Evolutionary conservation across 2,329 filamentous ascomycete species (phyloP).

Genomic region (Arthrocladium fulminans): DNA sequence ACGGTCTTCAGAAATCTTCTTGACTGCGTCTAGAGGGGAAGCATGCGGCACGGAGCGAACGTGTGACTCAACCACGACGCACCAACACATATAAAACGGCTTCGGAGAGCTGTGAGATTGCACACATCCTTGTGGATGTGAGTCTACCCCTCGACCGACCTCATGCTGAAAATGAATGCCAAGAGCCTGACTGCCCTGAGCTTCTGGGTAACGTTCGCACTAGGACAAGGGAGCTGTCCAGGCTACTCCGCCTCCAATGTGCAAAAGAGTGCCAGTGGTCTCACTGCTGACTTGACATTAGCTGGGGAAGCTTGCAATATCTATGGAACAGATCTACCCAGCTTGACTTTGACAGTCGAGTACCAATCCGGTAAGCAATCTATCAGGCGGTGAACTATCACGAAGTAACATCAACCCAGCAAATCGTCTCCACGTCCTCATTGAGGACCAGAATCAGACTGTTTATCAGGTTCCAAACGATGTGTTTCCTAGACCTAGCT

Average conservation of each 20-base stretch:
- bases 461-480: conserved; percentile 67
- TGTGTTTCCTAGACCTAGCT: conserved; percentile 54
- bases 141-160: not conserved
- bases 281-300: conserved; percentile 62
- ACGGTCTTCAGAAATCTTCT: not conserved
- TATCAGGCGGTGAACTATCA: not conserved
- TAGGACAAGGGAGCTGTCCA: conserved; percentile 24
- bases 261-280: conserved; percentile 31
- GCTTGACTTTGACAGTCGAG: conserved; percentile 51
- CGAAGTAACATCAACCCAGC: conserved; percentile 33
- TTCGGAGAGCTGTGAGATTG: no score
- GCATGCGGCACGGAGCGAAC: not conserved
- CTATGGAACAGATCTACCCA: conserved; percentile 50
- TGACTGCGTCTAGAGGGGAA: not conserved
- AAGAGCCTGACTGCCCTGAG: not conserved
- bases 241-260: conserved; percentile 33
- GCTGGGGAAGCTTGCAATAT: conserved; percentile 57
- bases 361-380: conserved; percentile 48
- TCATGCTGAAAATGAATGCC: not conserved
- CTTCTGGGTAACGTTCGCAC: not conserved
- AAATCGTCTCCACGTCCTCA: conserved; percentile 63
- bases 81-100: no score
- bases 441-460: conserved; percentile 59
- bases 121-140: no score
- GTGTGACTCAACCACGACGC: not conserved